These are phyloP conservation scores for Backusella tarrabulga DNA, from an alignment of 192 early-diverging fungal species.

Conservation along the genomic window DNA sequence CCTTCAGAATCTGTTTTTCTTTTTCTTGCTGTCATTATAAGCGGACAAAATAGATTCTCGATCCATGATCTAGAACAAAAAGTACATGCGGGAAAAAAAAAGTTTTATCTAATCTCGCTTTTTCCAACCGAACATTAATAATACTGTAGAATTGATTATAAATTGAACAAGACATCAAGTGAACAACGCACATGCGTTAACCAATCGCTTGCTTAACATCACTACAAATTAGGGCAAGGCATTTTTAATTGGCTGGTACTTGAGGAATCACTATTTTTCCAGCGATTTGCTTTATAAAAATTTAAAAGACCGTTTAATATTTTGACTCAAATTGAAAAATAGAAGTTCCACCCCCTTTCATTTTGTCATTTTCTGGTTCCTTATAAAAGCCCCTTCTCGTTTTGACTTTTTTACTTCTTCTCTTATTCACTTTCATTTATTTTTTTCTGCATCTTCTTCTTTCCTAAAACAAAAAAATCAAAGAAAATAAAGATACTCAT, in stretches of 20 bases:
- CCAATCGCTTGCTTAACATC: background rate
- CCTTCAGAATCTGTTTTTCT: background rate
- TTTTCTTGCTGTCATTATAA: background rate
- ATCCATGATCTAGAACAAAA: background rate
- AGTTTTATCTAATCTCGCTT: background rate
- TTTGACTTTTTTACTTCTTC: background rate
- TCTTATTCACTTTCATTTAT: background rate
- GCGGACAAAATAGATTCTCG: background rate
- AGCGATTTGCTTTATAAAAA: background rate
- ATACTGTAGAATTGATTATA: background rate
- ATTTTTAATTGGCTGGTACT: background rate
- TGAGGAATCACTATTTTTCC: background rate
- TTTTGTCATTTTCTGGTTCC: background rate
- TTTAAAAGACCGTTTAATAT: background rate
- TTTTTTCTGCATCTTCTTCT: background rate
- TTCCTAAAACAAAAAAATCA: background rate
- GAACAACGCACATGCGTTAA: background rate
- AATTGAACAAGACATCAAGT: background rate
- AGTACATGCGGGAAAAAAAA: background rate
- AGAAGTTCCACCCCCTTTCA: conserved; percentile 1
- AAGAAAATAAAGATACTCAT: background rate
- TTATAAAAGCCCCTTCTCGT: background rate
- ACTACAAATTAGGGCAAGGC: background rate
- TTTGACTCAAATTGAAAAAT: conserved; percentile 1
- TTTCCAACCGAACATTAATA: background rate